Base-by-base conservation (phyloP, 805 yeast species). In the Deakozyma indianensis region DNA sequence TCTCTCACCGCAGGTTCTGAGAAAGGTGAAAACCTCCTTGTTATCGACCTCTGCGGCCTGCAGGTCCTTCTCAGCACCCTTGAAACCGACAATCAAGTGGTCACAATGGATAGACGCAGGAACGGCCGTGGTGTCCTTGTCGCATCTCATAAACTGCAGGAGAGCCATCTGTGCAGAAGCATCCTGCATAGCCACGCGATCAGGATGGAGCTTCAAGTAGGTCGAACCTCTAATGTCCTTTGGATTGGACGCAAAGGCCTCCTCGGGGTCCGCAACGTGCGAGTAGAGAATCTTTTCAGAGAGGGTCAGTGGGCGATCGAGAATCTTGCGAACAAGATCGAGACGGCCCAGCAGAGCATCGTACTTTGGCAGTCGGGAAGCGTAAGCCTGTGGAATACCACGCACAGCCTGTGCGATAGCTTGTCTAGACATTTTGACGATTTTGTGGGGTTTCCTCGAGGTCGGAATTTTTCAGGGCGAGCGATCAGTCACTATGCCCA, bases 81-180 rank as follows among this genome's bases (percentile, higher is more conserved):
- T 81, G 64, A 86, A 88, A 53, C 97, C 98, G 49, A 88, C 97
- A 64, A 92, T 90, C 67, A 92, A 77, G 68, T 92, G 98, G 63
- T 92, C 98, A 70, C 98, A 92, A 67, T 92, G 98, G 51, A 92
- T 90, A 4, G 96, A 84, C 18, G 85, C 90, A 29, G 98, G 98
- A 5, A 94, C 95, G 4, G 83, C 83, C 18, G 95, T 90, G 29
- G 76, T 65, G 43, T 82, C 70, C 76, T 90, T 77, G 29, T 95
- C 94, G 53, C 96, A 90, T 45, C 96, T 86, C 95, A 92, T 92
- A 70, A 92, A 92, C 68, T 92, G 98, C 56, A 92, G 71, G 54
- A 92, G 71, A n/a, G 98, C 98, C 85, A 90, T 92, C 68, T 92
- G 98, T 18, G 98, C 98, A 25, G 96, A 84, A n/a, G 98, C 98